Evolutionary conservation across 257 asterid genomes (phyloP), one percentile per base, ranked within the genome.

Genomic region (Solanum virginianum): DNA sequence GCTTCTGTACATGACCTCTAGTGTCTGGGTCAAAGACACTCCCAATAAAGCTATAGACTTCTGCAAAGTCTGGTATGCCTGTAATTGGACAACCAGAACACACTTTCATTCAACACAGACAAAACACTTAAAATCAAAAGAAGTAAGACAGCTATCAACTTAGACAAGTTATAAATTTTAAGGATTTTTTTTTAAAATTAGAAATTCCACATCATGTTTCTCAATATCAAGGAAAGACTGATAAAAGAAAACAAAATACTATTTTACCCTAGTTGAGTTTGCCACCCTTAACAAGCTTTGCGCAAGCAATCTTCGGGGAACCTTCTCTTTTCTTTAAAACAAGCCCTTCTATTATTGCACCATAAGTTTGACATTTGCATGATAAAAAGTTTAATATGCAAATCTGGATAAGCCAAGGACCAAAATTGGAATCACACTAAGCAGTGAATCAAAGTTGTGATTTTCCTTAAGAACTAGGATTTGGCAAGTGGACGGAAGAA

Each of bases 51-150:
- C 94, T 90, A 85, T 96, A 96, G 41, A 96, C 98, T 91, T 93
- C 99, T n/a, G 94, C 92, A 90, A 96, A 96, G 92, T 96, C 99
- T 15, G 98, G 99, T 85, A 93, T 87, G 56, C 98, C 99, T 94
- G 86, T 39, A 85, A 18, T 6, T 2, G 43, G 36, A 75, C 43
- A 8, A 47, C 8, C 2, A 29, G 13, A 7, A 75, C 43, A 47
- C 22, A 47, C n/a, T 22, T 74, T 14, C 81, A 47, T 22, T 74
- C 0, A 24, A 3, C 14, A 26, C 14, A 74, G 22, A 74, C 2
- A 4, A 47, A 14, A 74, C 14, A 74, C 3, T 22, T 1, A 47
- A 74, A 74, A 47, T 24, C 43, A 47, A 47, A 74, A 14, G 8
- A 74, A 47, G 41, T 74, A 74, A 0, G 43, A 14, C 60, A 15